Evolutionary conservation across 257 asterid species (phyloP).

Genomic region (Nicotiana undulata): DNA sequence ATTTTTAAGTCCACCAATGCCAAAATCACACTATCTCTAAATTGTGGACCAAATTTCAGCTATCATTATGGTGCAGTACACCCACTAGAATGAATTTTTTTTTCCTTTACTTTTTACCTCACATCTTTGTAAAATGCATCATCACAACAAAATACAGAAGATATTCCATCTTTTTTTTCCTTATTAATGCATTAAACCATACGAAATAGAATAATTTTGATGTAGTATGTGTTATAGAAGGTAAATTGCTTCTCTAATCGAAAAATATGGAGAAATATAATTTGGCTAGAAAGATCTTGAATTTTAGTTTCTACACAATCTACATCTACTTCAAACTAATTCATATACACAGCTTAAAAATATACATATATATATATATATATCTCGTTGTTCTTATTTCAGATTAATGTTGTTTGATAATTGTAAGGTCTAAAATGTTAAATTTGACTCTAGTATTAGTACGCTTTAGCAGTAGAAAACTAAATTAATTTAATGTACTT

Average conservation of each 20-base stretch:
- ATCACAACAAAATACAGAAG: neutral
- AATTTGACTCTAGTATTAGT: too few species aligned
- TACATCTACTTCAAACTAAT: too few species aligned
- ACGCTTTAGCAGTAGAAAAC: too few species aligned
- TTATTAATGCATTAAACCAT: neutral
- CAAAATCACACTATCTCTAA: neutral
- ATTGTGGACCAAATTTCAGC: neutral
- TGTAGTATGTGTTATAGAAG: neutral
- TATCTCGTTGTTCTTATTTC: too few species aligned
- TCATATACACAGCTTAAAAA: too few species aligned
- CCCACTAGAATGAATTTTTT: neutral
- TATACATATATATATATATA: too few species aligned
- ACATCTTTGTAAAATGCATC: neutral
- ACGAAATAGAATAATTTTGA: neutral
- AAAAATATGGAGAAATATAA: neutral
- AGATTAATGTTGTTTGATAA: too few species aligned
- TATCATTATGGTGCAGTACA: neutral
- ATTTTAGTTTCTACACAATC: too few species aligned
- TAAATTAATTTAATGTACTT: too few species aligned
- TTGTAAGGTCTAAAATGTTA: too few species aligned
- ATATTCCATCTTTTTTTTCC: neutral
- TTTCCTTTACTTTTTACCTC: neutral
- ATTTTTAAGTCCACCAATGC: neutral
- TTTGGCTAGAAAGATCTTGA: neutral
- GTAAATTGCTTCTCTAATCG: neutral